Evolutionary conservation across 306 rosid species (phyloP), one percentile per base, ranked within the genome.

Genomic region (Sicyos baderoa): DNA sequence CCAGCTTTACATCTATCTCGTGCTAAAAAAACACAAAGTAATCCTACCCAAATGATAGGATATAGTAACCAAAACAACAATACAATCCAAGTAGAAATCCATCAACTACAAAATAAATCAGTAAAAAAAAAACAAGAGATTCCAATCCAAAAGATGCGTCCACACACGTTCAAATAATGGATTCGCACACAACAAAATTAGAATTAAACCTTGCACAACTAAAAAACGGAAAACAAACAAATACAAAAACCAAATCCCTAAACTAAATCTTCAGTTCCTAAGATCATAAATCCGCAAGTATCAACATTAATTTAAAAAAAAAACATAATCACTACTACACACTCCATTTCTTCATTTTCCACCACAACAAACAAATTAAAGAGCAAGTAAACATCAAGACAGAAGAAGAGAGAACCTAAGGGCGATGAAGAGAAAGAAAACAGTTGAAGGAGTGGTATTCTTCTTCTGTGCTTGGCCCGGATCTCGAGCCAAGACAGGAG

Each of bases 401-500:
- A 66, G 54, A 27, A 35, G 32, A 75, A 65, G 45, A 0, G 25
- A 4, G 23, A 40, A 82, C 87, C 82, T 79, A 79, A 40, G 35
- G 21, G 42, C 2, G 22, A 7, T 44, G 79, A 82, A 82, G 56
- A 79, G 47, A 72, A 25, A 80, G 81, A 64, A 44, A 42, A 19
- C 54, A 56, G 78, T 45, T 60, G 66, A 27, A 9, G 68, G 77
- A 80, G 81, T 50, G 68, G 14, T 75, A 78, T 67, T 70, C 76
- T 67, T 70, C 76, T 69, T 75, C 85, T 74, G 87, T 80, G 72
- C 90, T 85, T 85, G 85, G 87, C 90, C 82, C 87, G 85, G 90
- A 85, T 83, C 90, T 85, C 90, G 90, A 85, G 90, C 90, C 90
- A 85, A 85, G 87, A 81, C 87, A 81, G 86, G 82, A 82, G 82